Conservation (phyloP, 805 yeast genomes). For the Zygoascus biomembranicola region DNA sequence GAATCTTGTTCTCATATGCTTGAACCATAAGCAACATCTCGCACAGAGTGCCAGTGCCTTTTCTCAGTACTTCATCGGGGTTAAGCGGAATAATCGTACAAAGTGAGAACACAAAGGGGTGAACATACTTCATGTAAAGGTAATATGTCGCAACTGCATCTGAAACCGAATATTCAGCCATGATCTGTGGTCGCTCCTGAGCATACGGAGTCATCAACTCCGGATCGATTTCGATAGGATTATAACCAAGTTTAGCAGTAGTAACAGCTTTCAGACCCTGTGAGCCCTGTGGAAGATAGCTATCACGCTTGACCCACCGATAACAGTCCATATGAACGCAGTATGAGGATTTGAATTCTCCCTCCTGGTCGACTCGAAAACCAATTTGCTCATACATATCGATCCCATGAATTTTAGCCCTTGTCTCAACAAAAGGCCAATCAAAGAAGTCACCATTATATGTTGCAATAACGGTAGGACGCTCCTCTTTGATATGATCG, state of each 20-base stretch:
- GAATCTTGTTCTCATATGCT: conserved; percentile 68
- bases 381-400: conserved; percentile 92
- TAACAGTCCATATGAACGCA: conserved; percentile 97
- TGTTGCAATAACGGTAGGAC: conserved; percentile 96
- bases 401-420: conserved; percentile 76
- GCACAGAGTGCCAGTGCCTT: conserved; percentile 98
- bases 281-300: conserved; percentile 95
- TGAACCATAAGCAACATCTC: conserved; percentile 96
- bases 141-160: conserved; percentile 99
- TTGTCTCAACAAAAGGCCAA: conserved; percentile 95
- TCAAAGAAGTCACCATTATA: conserved; percentile 98
- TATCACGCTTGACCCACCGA: conserved; percentile 97
- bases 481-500: conserved; percentile 79
- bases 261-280: conserved; percentile 98
- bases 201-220: conserved; percentile 98
- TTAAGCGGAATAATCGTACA: conserved; percentile 93
- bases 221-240: conserved; percentile 94
- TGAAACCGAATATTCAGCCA: conserved; percentile 96
- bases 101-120: conserved; percentile 90
- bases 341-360: conserved; percentile 84
- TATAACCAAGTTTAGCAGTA: conserved; percentile 88
- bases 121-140: conserved; percentile 91
- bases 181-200: conserved; percentile 78
- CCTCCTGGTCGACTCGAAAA: conserved; percentile 79
- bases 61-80: conserved; percentile 92